A percentile compares a stretch with the other conserved stretches of the same genome.
Evolutionary conservation across 2,329 filamentous ascomycete species (phyloP).

Genomic region (Exophiala calicioides): DNA sequence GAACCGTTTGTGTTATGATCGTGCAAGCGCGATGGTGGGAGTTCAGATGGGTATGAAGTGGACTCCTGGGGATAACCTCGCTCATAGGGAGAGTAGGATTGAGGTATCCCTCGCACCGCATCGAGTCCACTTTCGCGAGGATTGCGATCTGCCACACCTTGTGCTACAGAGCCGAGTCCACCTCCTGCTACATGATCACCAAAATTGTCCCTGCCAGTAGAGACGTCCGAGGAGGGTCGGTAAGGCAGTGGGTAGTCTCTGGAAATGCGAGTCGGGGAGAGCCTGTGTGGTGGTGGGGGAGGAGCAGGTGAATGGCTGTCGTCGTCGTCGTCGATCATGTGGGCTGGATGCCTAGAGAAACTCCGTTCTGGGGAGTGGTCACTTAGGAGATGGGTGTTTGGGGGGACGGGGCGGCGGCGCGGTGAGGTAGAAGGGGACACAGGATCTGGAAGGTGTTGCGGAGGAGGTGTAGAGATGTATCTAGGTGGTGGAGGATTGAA

Average conservation of each 20-base stretch:
- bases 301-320: constrained; percentile 23
- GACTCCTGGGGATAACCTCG: constrained; percentile 8
- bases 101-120: constrained; percentile 16
- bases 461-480: constrained; percentile 26
- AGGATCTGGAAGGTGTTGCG: constrained; percentile 8
- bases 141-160: constrained; percentile 16
- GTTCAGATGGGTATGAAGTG: constrained; percentile 12
- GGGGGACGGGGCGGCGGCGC: constrained; percentile 16
- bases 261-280: constrained; percentile 32
- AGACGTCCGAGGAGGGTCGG: constrained; percentile 17
- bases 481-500: constrained; percentile 32
- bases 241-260: constrained; percentile 18
- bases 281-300: constrained; percentile 36
- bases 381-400: constrained; percentile 20
- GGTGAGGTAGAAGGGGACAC: constrained; percentile 23
- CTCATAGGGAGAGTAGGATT: constrained; percentile 21
- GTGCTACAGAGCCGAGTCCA: constrained; percentile 12
- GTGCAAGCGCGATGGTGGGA: constrained; percentile 19
- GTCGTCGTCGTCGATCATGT: constrained; percentile 17
- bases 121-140: constrained; percentile 19
- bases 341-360: constrained; percentile 9
- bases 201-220: constrained; percentile 24
- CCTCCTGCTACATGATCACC: constrained; percentile 15
- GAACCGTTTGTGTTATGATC: constrained; percentile 27
- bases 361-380: constrained; percentile 19